Evolutionary conservation across 768 basidiomycete species (phyloP), one percentile per base, ranked within the genome.

Genomic region (Panaeolus cyanescens): DNA sequence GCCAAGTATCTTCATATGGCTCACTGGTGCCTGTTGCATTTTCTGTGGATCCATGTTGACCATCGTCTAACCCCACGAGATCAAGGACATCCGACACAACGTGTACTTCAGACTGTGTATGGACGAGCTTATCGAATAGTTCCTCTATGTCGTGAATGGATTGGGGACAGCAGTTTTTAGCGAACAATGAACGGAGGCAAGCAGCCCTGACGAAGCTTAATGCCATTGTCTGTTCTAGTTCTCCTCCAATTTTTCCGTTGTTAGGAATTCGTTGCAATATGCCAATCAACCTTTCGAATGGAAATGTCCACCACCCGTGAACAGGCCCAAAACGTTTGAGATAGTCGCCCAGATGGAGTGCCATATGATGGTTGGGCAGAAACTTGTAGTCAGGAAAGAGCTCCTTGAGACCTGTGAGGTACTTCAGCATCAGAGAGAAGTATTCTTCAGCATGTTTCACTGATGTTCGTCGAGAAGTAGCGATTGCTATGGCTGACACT

Each of bases 251-350:
- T 25, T 61, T 63, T 12, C 33, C 54, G 31, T 68, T 68, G 6
- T 65, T 66, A n/a, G 59, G 59, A 22, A 63, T 33, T 22, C 56
- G 56, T 30, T 68, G 65, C 1, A 68, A 36, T 2, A 32, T 32
- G 0, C 64, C 59, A 7, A 64, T 68, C 1, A 62, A n/a, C 5
- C 56, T 25, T 45, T 70, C 64, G 17, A 64, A 65, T 3, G 55
- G 32, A 53, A 67, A 69, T 0, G 56, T 33, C 65, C 66, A 67
- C 60, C 62, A 65, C 0, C 66, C 59, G 28, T 65, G 59, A n/a
- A 60, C 17, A 0, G 59, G 59, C 33, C 60, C 65, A 83, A 84
- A 62, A 74, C 79, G 28, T 81, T 77, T 76, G 79, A 84, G 67
- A 70, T 77, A 59, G 79, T 85, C 70, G 74, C 55, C 39, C 5